These are phyloP conservation scores for Ascochyta clinopodiicola DNA, from an alignment of 2,329 filamentous ascomycete genomes.

Conservation along the genomic window DNA sequence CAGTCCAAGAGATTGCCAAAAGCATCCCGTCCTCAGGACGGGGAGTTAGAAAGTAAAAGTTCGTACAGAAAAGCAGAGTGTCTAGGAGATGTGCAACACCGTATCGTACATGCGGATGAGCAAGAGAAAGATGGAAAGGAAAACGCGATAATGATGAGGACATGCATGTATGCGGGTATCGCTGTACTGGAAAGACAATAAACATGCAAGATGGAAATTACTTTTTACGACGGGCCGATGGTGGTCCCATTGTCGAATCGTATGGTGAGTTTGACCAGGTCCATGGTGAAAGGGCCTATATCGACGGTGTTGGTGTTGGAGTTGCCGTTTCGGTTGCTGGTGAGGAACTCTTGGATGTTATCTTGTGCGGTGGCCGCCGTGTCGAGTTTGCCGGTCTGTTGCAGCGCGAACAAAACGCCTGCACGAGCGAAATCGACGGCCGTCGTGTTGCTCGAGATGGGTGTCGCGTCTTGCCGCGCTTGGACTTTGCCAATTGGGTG, in stretches of 20 bases:
- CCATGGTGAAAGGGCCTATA: constrained; percentile 39
- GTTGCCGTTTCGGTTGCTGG: constrained; percentile 38
- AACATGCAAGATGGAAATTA: constrained; percentile 2
- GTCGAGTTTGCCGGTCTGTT: constrained; percentile 49
- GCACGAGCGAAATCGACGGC: constrained; percentile 55
- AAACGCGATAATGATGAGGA: constrained; percentile 1
- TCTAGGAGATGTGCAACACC: constrained; percentile 1
- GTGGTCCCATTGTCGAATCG: constrained; percentile 44
- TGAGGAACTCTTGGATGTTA: constrained; percentile 49
- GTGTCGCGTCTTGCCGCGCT: constrained; percentile 30
- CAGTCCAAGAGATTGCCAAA: constrained; percentile 10
- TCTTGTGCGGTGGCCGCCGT: constrained; percentile 53
- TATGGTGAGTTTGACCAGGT: constrained; percentile 41
- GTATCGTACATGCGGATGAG: constrained; percentile 9
- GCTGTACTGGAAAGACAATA: constrained; percentile 12
- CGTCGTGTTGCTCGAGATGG: constrained; percentile 45
- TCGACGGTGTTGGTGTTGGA: constrained; percentile 33
- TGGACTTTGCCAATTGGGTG: constrained; percentile 25
- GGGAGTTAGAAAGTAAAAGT: background rate
- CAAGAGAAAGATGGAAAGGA: background rate
- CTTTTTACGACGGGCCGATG: constrained; percentile 24
- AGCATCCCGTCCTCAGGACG: constrained; percentile 7
- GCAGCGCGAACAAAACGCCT: constrained; percentile 54
- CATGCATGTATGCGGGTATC: constrained; percentile 21
- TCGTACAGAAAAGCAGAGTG: background rate